These are phyloP conservation scores for Stentor roeselii DNA, from an alignment of 73 alveolate species.

Conservation along the genomic window DNA sequence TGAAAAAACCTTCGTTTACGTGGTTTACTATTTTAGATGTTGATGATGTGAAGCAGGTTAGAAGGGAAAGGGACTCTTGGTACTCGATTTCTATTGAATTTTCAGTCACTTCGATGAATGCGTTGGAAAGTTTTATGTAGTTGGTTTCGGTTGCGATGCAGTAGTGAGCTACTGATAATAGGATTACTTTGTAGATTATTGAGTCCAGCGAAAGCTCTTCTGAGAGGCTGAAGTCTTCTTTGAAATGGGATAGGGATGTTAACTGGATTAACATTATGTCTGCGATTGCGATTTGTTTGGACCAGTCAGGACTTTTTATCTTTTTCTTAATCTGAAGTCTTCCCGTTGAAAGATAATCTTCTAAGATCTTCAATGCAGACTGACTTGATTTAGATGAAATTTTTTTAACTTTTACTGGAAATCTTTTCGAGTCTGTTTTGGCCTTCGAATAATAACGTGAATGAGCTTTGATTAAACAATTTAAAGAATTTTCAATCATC, in stretches of 20 bases:
- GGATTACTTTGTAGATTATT: background rate
- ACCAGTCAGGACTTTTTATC: conserved; percentile 15
- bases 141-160: background rate
- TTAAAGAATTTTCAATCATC: background rate
- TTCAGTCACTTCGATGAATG: background rate
- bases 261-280: conserved; percentile 18
- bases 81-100: background rate
- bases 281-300: background rate
- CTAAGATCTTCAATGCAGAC: background rate
- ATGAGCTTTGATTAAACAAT: background rate
- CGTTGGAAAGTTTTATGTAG: background rate
- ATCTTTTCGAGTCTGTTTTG: background rate
- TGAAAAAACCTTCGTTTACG: background rate
- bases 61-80: background rate
- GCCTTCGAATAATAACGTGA: background rate
- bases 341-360: background rate
- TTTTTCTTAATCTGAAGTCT: background rate
- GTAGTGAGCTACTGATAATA: background rate
- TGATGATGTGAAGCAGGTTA: background rate
- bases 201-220: background rate
- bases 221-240: background rate
- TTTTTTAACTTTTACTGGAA: background rate
- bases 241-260: background rate
- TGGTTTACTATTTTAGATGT: background rate
- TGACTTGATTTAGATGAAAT: background rate